These are phyloP conservation scores for Prosopis cineraria DNA, from an alignment of 306 rosid species.

Conservation along the genomic window DNA sequence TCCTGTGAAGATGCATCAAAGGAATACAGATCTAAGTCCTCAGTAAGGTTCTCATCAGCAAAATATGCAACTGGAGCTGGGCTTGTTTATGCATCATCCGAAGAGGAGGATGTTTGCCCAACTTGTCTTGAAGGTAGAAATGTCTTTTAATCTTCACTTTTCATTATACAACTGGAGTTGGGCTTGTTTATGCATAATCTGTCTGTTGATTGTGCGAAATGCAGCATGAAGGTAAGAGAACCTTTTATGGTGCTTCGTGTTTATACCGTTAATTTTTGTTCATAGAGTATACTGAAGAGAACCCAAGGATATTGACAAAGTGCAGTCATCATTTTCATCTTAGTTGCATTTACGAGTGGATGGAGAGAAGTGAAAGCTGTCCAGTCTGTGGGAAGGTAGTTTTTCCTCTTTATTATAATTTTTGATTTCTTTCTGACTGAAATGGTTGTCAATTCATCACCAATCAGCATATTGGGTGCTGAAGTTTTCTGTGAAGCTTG, in stretches of 20 bases:
- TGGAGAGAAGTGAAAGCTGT: conserved; percentile 99
- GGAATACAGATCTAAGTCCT: conserved; percentile 69
- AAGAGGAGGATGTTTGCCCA: conserved; percentile 96
- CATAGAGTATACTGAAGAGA: conserved; percentile 86
- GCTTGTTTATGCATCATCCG: conserved; percentile 61
- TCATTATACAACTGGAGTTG: conserved; percentile 39
- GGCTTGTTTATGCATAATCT: conserved; percentile 43
- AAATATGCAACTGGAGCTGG: conserved; percentile 54
- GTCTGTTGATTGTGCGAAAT: conserved; percentile 33
- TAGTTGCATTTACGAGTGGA: conserved; percentile 99
- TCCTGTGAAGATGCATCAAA: conserved; percentile 69
- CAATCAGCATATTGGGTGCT: conserved; percentile 5
- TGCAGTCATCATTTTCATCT: conserved; percentile 98
- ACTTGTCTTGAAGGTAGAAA: conserved; percentile 93
- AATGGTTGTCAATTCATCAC: conserved; percentile 8
- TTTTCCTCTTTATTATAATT: conserved; percentile 16
- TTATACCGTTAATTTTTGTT: conserved; percentile 18
- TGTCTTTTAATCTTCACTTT: conserved; percentile 2
- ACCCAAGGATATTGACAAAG: conserved; percentile 89
- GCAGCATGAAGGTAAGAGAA: conserved; percentile 1
- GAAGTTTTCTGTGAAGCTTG: conserved; percentile 1
- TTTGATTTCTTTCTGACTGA: conserved; percentile 23
- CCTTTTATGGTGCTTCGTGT: conserved; percentile 28
- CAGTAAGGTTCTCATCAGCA: conserved; percentile 61
- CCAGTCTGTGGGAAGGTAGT: conserved; percentile 99